These are phyloP conservation scores for Calonectria henricotiae DNA, from an alignment of 2,329 filamentous ascomycete genomes.

Conservation along the genomic window DNA sequence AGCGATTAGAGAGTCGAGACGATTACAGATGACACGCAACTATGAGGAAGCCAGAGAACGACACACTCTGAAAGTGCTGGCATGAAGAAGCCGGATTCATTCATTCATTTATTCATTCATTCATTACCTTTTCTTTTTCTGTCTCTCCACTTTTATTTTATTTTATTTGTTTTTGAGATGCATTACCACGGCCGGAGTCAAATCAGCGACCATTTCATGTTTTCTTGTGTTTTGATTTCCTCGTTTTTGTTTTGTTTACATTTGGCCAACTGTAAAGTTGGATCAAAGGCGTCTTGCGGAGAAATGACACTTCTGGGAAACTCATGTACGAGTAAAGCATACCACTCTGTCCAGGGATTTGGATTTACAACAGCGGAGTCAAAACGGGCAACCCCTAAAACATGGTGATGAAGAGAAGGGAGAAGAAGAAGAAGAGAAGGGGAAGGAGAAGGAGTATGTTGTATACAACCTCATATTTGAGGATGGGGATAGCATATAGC, in stretches of 20 bases:
- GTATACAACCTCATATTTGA: neutral
- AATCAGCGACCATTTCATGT: conserved; percentile 45
- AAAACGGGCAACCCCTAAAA: conserved; percentile 33
- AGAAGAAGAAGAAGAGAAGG: conserved; percentile 15
- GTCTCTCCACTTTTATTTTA: neutral
- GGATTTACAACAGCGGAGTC: conserved; percentile 35
- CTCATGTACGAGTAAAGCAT: conserved; percentile 49
- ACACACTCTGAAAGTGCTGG: conserved; percentile 37
- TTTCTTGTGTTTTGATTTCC: conserved; percentile 28
- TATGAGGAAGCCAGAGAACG: conserved; percentile 31
- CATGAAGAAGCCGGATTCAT: conserved; percentile 33
- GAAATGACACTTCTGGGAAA: conserved; percentile 33
- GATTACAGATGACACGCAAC: conserved; percentile 28
- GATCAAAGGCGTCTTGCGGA: conserved; percentile 47
- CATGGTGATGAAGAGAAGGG: conserved; percentile 2
- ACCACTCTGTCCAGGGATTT: conserved; percentile 39
- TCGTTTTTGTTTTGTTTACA: conserved; percentile 6
- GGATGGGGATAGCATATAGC: conserved; percentile 27
- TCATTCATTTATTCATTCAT: neutral
- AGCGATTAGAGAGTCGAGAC: conserved; percentile 40
- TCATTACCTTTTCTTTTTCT: neutral
- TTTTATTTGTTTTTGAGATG: conserved; percentile 24
- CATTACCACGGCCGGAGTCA: conserved; percentile 47
- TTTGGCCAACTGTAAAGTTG: conserved; percentile 36
- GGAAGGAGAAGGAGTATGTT: conserved; percentile 4